phyloP scores from a whole-genome alignment of 2,329 filamentous ascomycete species.

The Nemania bipapillata region DNA sequence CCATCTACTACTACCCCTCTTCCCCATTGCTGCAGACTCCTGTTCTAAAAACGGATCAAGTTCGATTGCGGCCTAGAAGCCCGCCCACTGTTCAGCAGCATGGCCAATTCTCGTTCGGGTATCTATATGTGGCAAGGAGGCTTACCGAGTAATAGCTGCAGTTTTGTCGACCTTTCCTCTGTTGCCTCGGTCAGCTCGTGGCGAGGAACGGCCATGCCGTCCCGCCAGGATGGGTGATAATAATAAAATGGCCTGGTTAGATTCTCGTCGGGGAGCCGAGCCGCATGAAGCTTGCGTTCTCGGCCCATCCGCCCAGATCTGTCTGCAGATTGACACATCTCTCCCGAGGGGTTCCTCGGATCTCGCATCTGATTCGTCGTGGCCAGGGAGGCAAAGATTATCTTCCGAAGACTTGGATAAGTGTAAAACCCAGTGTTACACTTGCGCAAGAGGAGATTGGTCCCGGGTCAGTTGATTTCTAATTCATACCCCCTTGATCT shows the following conservation, averaged over 20 bases:
- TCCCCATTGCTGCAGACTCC: background rate
- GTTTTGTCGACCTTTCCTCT: background rate
- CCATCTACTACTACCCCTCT: no score
- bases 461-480: background rate
- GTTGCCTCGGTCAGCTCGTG: background rate
- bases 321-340: conserved; percentile 2
- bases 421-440: background rate
- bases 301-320: background rate
- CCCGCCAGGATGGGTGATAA: background rate
- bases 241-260: background rate
- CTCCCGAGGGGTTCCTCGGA: background rate
- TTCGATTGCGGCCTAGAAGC: background rate
- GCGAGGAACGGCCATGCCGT: background rate
- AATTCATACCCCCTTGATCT: background rate
- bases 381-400: background rate
- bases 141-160: background rate
- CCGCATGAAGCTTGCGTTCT: background rate
- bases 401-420: background rate
- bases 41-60: background rate
- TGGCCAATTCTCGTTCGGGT: background rate
- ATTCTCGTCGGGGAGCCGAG: background rate
- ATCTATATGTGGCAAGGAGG: background rate
- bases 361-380: background rate
- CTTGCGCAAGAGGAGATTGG: background rate
- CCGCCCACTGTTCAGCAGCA: conserved; percentile 1